Evolutionary conservation across 495 filamentous ascomycete genomes (phyloP).

Genomic region (Daldinia vernicosa): DNA sequence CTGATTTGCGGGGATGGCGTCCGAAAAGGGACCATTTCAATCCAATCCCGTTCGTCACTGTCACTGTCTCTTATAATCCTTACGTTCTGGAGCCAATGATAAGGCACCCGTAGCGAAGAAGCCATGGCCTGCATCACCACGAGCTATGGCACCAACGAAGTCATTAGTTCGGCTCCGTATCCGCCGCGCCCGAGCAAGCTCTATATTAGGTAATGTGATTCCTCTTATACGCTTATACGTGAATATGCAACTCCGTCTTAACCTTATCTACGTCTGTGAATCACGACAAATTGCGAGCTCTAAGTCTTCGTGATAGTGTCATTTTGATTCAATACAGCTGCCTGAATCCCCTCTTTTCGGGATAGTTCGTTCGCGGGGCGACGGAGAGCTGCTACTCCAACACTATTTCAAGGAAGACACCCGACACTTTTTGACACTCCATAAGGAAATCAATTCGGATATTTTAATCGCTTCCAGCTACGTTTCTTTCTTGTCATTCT

Average conservation of each 20-base stretch:
- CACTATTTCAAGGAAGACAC: not conserved
- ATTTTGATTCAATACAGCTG: not conserved
- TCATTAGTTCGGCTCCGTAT: not conserved
- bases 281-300: not conserved
- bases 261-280: not conserved
- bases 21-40: conserved; percentile 1
- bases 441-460: not conserved
- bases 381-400: not conserved
- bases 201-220: not conserved
- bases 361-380: not conserved
- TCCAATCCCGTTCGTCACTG: not conserved
- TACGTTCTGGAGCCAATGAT: conserved; percentile 16
- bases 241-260: not conserved
- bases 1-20: conserved; percentile 7
- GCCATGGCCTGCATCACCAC: conserved; percentile 2
- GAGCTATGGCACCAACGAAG: conserved; percentile 6
- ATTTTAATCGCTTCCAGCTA: not conserved
- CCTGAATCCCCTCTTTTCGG: not conserved
- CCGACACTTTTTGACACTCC: not conserved
- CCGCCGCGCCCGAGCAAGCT: not conserved
- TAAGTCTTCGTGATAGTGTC: not conserved
- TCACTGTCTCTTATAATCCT: not conserved
- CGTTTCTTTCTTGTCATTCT: not conserved
- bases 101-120: conserved; percentile 22
- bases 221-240: not conserved